Evolutionary conservation across 257 asterid species (phyloP).

Genomic region (Leptodermis oblonga): DNA sequence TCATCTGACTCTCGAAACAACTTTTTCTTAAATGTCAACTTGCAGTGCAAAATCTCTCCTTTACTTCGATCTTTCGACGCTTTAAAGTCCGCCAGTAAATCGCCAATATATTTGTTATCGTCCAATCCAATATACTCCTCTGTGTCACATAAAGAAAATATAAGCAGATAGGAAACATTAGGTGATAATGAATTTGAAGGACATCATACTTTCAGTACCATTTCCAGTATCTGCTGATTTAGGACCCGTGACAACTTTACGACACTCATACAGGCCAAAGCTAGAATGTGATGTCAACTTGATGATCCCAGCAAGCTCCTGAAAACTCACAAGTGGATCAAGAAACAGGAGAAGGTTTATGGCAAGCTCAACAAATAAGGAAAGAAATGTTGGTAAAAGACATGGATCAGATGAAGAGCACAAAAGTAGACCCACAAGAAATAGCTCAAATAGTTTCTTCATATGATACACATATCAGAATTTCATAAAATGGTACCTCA

Average conservation of each 20-base stretch:
- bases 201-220: conserved; percentile 42
- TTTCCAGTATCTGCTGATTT: conserved; percentile 86
- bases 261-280: conserved; percentile 93
- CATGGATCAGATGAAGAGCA: not conserved
- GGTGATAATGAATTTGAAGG: conserved; percentile 10
- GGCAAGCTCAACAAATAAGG: conserved; percentile 1
- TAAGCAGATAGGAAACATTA: conserved; percentile 1
- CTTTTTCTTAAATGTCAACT: conserved; percentile 82
- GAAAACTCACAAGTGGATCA: conserved; percentile 22
- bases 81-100: conserved; percentile 91
- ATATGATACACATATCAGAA: not conserved
- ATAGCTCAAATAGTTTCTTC: not conserved
- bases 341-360: conserved; percentile 1
- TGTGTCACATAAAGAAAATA: conserved; percentile 25
- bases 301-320: conserved; percentile 98
- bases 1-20: conserved; percentile 97
- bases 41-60: conserved; percentile 93
- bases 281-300: conserved; percentile 80
- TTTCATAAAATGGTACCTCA: conserved; percentile 51
- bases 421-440: too few species aligned
- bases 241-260: conserved; percentile 80
- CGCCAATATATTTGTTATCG: conserved; percentile 93
- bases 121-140: conserved; percentile 93
- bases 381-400: not conserved
- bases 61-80: conserved; percentile 90